Conservation (phyloP, 2,329 filamentous ascomycete genomes). For the Neopestalotiopsis clavispora region DNA sequence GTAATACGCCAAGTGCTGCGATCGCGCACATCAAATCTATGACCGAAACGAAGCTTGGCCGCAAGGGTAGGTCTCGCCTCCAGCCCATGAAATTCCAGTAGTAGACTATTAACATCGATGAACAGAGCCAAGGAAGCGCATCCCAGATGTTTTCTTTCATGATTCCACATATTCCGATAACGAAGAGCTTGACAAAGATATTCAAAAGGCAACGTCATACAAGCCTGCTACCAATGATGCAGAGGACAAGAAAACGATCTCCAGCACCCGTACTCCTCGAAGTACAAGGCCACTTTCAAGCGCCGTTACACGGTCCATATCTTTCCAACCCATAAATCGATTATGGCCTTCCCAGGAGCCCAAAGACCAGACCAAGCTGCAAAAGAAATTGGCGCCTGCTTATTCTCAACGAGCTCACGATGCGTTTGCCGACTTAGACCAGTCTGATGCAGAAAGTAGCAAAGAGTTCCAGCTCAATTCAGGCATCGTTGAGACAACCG, state of each 20-base stretch:
- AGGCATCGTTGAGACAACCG: background rate
- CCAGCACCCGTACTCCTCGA: too few relatives aligned
- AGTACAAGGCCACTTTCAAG: background rate
- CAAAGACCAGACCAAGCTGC: background rate
- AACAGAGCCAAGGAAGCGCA: background rate
- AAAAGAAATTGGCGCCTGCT: conserved; percentile 1
- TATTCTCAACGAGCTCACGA: conserved; percentile 4
- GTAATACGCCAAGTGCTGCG: background rate
- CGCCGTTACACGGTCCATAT: background rate
- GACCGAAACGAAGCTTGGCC: background rate
- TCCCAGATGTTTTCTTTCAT: background rate
- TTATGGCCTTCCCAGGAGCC: background rate
- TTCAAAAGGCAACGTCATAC: background rate
- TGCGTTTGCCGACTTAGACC: conserved; percentile 2
- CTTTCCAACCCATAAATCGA: conserved; percentile 12
- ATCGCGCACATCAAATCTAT: conserved; percentile 13
- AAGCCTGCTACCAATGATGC: background rate
- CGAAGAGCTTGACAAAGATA: background rate
- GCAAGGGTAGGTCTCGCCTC: background rate
- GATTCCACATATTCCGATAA: conserved; percentile 6
- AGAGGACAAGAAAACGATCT: background rate
- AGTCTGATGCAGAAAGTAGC: background rate
- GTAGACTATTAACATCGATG: background rate
- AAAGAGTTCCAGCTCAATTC: background rate
- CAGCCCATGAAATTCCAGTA: background rate